Evolutionary conservation across 495 filamentous ascomycete species (phyloP).

Genomic region (Annulohypoxylon stygium): DNA sequence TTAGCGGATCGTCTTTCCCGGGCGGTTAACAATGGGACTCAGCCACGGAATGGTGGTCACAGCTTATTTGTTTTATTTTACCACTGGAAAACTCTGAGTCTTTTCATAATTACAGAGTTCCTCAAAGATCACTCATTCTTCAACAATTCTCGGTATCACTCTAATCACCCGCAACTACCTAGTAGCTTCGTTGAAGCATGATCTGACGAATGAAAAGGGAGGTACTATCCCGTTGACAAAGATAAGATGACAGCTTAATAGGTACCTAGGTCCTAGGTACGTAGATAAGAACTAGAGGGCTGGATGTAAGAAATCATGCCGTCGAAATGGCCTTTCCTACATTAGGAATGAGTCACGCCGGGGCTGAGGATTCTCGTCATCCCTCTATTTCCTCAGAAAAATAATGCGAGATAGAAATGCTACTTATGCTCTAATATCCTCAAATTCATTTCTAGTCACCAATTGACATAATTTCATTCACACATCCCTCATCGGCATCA

Average conservation of each 20-base stretch:
- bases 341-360: slow-evolving; percentile 24
- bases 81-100: too few species aligned
- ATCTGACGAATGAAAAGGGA: too few species aligned
- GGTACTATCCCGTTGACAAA: too few species aligned
- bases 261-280: too few species aligned
- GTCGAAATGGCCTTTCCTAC: not conserved
- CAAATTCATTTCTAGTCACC: too few species aligned
- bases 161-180: too few species aligned
- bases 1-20: slow-evolving; percentile 6
- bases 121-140: too few species aligned
- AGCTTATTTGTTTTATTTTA: not conserved
- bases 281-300: too few species aligned
- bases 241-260: too few species aligned
- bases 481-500: not conserved
- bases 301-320: not conserved
- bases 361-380: not conserved
- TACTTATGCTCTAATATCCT: not conserved
- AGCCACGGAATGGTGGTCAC: not conserved
- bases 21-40: not conserved
- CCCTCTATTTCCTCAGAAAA: not conserved
- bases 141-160: too few species aligned
- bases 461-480: not conserved
- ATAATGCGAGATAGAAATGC: not conserved
- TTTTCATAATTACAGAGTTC: too few species aligned
- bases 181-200: too few species aligned